Evolutionary conservation across 169 alveolate genomes (phyloP).

Genomic region (Miamiensis avidus): DNA sequence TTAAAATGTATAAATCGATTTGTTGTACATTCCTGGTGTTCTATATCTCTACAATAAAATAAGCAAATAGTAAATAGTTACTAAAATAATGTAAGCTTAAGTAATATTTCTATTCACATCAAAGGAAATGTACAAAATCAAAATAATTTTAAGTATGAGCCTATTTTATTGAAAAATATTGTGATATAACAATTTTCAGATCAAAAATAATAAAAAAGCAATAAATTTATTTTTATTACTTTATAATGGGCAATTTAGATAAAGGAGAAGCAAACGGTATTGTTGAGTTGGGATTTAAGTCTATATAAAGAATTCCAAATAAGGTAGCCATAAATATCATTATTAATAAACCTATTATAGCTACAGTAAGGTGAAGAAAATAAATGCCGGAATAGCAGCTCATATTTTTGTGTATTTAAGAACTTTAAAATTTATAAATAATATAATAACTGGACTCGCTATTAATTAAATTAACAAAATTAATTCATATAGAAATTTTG

Average conservation of each 20-base stretch:
- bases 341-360: slow-evolving; percentile 7
- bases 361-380: slow-evolving; percentile 33
- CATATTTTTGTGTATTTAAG: too few species aligned
- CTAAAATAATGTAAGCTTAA: slow-evolving; percentile 4
- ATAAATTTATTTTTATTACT: slow-evolving; percentile 1
- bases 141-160: neutral
- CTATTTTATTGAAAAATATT: too few species aligned
- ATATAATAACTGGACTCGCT: too few species aligned
- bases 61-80: slow-evolving; percentile 9
- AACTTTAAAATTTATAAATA: too few species aligned
- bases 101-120: slow-evolving; percentile 23
- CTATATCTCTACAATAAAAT: slow-evolving; percentile 26
- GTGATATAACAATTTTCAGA: too few species aligned
- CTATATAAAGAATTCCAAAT: slow-evolving; percentile 22
- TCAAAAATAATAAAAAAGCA: too few species aligned
- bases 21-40: slow-evolving; percentile 17
- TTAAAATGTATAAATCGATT: slow-evolving; percentile 5
- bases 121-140: slow-evolving; percentile 31
- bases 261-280: slow-evolving; percentile 46
- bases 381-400: slow-evolving; percentile 36
- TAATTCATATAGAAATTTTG: too few species aligned
- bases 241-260: slow-evolving; percentile 15
- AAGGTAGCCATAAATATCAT: neutral
- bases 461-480: too few species aligned
- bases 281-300: slow-evolving; percentile 33